phyloP scores from a whole-genome alignment of 768 basidiomycete genomes.

The Hysterangium stoloniferum region DNA sequence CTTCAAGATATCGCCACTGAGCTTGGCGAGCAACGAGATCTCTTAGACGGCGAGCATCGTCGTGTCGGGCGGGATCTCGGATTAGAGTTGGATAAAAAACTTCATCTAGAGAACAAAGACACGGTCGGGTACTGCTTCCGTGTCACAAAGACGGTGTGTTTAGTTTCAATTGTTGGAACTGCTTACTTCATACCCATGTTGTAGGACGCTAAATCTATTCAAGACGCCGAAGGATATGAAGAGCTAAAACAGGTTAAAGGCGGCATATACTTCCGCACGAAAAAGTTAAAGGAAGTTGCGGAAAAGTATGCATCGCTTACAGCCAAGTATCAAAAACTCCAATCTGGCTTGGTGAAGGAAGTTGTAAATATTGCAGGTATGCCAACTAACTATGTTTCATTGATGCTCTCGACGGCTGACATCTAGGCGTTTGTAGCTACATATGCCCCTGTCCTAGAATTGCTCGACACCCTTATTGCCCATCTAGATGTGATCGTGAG shows the following conservation, averaged over 20 bases:
- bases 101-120: constrained; percentile 88
- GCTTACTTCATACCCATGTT: neutral
- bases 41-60: constrained; percentile 75
- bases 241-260: constrained; percentile 81
- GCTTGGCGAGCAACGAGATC: constrained; percentile 63
- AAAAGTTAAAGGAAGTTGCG: constrained; percentile 58
- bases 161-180: neutral
- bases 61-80: constrained; percentile 60
- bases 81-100: constrained; percentile 86
- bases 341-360: constrained; percentile 81
- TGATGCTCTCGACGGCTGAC: neutral
- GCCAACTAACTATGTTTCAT: constrained; percentile 18
- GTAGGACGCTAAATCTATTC: constrained; percentile 74
- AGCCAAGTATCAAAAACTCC: constrained; percentile 64
- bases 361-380: constrained; percentile 87
- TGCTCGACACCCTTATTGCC: constrained; percentile 74
- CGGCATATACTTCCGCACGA: constrained; percentile 86
- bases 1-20: constrained; percentile 62
- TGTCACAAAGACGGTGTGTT: constrained; percentile 73
- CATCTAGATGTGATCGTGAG: constrained; percentile 88
- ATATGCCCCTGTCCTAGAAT: constrained; percentile 83
- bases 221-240: constrained; percentile 58
- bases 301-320: constrained; percentile 64
- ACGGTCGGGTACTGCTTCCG: constrained; percentile 91
- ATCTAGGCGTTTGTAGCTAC: constrained; percentile 50